A percentile compares a stretch with the other conserved stretches of the same genome.
Evolutionary conservation across 441 rosid genomes (phyloP).

Genomic region (Theobroma grandiflorum): DNA sequence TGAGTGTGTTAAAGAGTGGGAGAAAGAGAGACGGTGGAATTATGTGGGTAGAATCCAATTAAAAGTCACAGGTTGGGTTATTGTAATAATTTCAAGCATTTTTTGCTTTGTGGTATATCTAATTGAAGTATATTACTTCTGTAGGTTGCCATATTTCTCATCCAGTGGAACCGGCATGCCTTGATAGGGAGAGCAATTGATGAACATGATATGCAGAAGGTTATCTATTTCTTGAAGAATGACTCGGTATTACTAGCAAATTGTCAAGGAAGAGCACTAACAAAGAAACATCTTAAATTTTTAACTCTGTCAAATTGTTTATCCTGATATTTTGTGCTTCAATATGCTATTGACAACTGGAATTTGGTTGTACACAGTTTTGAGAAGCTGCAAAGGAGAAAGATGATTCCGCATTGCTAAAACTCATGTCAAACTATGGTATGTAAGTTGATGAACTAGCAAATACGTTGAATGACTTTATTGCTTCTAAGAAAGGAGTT

Average conservation of each 20-base stretch:
- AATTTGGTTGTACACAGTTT: constrained; percentile 55
- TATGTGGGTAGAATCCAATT: neutral
- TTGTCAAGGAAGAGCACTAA: neutral
- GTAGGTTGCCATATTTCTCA: constrained; percentile 98
- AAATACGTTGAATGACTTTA: neutral
- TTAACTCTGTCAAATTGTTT: too few relatives aligned
- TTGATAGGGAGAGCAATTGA: constrained; percentile 99
- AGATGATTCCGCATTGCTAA: constrained; percentile 72
- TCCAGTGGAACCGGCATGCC: constrained; percentile 97
- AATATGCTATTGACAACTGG: constrained; percentile 19
- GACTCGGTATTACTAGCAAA: constrained; percentile 77
- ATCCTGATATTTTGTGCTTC: neutral
- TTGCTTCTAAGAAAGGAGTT: neutral
- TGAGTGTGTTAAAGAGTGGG: neutral
- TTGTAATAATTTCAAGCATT: neutral
- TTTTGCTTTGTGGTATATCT: neutral
- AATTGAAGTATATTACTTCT: constrained; percentile 18
- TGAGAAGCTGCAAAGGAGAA: constrained; percentile 73
- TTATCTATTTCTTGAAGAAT: constrained; percentile 78
- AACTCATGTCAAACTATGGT: constrained; percentile 91
- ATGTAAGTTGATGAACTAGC: constrained; percentile 24
- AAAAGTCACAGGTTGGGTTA: neutral
- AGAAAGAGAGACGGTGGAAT: neutral
- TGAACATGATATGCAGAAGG: constrained; percentile 94
- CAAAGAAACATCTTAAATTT: neutral